Conservation (phyloP, 164 flowering plant species). For the Macadamia tetraphylla region DNA sequence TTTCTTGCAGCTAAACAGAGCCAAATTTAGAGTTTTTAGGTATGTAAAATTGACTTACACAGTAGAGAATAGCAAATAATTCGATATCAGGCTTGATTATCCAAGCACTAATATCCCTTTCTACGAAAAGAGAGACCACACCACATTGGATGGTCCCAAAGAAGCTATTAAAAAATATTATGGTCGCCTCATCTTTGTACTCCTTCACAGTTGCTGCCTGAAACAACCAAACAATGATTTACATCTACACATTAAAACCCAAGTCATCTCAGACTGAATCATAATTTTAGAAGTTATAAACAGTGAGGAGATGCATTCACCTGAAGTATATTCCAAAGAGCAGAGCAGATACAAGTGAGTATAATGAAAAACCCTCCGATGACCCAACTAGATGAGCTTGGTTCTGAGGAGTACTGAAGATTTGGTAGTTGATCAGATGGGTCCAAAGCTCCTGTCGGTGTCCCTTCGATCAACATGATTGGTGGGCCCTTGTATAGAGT, state of each 20-base stretch:
- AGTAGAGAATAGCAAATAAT: conserved; percentile 25
- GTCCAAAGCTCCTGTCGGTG: background rate
- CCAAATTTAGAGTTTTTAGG: too few relatives aligned
- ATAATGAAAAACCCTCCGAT: conserved; percentile 43
- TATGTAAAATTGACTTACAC: conserved; percentile 23
- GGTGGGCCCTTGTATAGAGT: conserved; percentile 51
- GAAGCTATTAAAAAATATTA: conserved; percentile 33
- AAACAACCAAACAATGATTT: background rate
- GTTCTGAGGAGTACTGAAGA: background rate
- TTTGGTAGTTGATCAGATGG: background rate
- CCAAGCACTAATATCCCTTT: conserved; percentile 39
- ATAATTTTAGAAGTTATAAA: too few relatives aligned
- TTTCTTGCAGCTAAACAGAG: too few relatives aligned
- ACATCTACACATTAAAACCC: too few relatives aligned
- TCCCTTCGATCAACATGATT: background rate
- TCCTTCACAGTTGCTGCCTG: conserved; percentile 41
- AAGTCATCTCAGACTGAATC: too few relatives aligned
- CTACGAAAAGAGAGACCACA: conserved; percentile 28
- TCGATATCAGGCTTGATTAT: conserved; percentile 24
- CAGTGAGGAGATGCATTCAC: conserved; percentile 1
- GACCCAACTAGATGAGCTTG: conserved; percentile 29
- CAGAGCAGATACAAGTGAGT: conserved; percentile 11
- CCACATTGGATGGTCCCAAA: conserved; percentile 49
- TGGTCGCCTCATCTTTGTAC: conserved; percentile 32
- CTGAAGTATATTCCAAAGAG: conserved; percentile 31